Percentiles rank a stretch among this genome's conserved stretches.
These are phyloP conservation scores for Primulina huaijiensis DNA, from an alignment of 257 asterid species.

Conservation along the genomic window DNA sequence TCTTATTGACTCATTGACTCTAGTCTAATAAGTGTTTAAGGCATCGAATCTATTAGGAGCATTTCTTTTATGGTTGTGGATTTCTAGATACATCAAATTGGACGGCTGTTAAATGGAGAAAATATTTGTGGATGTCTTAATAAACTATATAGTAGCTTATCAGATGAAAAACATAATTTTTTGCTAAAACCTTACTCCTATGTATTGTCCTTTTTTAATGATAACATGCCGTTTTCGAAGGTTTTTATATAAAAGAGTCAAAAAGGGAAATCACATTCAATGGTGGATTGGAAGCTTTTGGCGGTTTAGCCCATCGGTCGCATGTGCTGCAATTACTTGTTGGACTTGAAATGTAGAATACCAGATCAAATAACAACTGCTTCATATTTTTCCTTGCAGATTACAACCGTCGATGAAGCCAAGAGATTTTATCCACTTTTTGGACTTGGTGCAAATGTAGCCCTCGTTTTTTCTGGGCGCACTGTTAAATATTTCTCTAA, in stretches of 20 bases:
- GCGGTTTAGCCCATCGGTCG: not conserved
- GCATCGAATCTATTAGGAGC: not conserved
- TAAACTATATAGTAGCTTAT: too few relatives aligned
- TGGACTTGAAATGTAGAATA: not conserved
- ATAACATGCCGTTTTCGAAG: too few relatives aligned
- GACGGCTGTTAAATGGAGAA: too few relatives aligned
- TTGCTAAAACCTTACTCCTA: too few relatives aligned
- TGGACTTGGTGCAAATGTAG: constrained; percentile 96
- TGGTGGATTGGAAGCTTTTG: not conserved
- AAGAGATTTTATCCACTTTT: constrained; percentile 91
- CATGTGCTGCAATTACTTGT: not conserved
- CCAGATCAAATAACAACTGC: not conserved
- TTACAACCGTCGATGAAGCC: constrained; percentile 89
- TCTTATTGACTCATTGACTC: too few relatives aligned
- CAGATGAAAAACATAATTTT: too few relatives aligned
- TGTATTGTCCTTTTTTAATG: too few relatives aligned
- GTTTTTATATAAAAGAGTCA: too few relatives aligned
- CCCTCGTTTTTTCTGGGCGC: constrained; percentile 92
- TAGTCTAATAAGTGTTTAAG: too few relatives aligned
- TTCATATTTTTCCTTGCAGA: constrained; percentile 43
- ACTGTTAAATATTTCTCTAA: constrained; percentile 96
- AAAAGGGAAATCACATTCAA: too few relatives aligned
- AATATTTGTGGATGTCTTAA: not conserved
- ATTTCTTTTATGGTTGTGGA: not conserved
- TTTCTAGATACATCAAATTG: too few relatives aligned